These are phyloP conservation scores for Paragyromitra xinjiangensis DNA, from an alignment of 495 filamentous ascomycete genomes.

Conservation along the genomic window DNA sequence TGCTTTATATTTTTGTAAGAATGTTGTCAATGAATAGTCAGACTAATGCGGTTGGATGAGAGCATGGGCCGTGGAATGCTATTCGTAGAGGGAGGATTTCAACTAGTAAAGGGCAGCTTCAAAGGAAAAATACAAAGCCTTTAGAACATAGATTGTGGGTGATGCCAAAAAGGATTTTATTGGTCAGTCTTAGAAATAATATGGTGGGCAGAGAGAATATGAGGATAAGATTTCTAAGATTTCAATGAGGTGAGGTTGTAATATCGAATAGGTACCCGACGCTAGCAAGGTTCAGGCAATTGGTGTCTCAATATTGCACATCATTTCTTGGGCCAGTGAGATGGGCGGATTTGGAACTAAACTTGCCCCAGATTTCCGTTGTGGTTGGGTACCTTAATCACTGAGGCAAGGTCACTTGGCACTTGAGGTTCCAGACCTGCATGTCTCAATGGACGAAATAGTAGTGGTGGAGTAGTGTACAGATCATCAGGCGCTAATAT, in stretches of 20 bases:
- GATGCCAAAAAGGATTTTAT: background rate
- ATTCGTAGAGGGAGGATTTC: background rate
- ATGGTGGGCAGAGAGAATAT: background rate
- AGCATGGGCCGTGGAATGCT: background rate
- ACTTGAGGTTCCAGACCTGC: background rate
- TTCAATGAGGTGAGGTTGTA: background rate
- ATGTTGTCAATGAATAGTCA: background rate
- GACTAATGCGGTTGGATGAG: background rate
- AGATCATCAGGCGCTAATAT: background rate
- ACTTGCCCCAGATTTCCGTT: background rate
- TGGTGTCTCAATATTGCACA: background rate
- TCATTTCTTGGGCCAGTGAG: background rate
- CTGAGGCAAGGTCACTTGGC: background rate
- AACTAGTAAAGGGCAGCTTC: background rate
- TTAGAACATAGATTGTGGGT: background rate
- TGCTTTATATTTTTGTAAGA: background rate
- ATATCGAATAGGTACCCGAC: background rate
- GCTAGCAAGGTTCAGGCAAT: background rate
- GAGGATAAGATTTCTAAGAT: background rate
- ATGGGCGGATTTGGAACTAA: background rate
- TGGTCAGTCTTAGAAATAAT: background rate
- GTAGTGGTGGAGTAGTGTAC: background rate
- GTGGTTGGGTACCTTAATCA: constrained; percentile 2
- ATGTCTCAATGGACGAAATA: background rate
- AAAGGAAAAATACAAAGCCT: background rate